A percentile compares a stretch with the other conserved stretches of the same genome.
phyloP scores from a whole-genome alignment of 2,329 filamentous ascomycete genomes.

The Fusarium sp. region DNA sequence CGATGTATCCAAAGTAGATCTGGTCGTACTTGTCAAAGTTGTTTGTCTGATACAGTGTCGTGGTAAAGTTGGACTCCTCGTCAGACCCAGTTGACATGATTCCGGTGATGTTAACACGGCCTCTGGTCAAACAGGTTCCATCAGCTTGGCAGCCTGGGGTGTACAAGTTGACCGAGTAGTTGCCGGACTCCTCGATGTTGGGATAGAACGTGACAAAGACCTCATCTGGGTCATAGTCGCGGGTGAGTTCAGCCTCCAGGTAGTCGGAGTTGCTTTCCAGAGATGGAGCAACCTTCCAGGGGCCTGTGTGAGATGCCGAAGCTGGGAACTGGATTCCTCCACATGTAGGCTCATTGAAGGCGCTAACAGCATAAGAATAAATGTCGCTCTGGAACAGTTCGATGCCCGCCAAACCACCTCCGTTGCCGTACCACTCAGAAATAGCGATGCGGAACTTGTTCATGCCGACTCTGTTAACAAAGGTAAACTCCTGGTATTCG shows the following conservation, averaged over 20 bases:
- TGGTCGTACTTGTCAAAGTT: slow-evolving; percentile 97
- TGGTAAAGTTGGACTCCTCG: slow-evolving; percentile 63
- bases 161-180: slow-evolving; percentile 91
- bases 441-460: slow-evolving; percentile 87
- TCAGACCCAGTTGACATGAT: slow-evolving; percentile 68
- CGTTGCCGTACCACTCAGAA: slow-evolving; percentile 85
- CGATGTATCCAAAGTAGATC: slow-evolving; percentile 87
- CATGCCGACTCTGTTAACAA: slow-evolving; percentile 91
- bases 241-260: slow-evolving; percentile 74
- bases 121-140: slow-evolving; percentile 79
- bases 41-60: slow-evolving; percentile 87
- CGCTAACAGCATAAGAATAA: slow-evolving; percentile 83
- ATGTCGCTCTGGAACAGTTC: slow-evolving; percentile 90
- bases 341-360: slow-evolving; percentile 91
- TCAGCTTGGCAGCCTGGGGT: slow-evolving; percentile 92
- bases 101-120: slow-evolving; percentile 84
- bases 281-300: slow-evolving; percentile 79
- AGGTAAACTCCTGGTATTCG: slow-evolving; percentile 87
- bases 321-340: slow-evolving; percentile 72
- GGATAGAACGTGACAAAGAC: slow-evolving; percentile 83
- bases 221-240: slow-evolving; percentile 66
- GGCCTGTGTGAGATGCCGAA: slow-evolving; percentile 75
- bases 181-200: slow-evolving; percentile 87
- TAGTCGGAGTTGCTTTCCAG: slow-evolving; percentile 80
- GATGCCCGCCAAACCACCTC: slow-evolving; percentile 87